phyloP scores from a whole-genome alignment of 2,329 filamentous ascomycete species.

The Colletotrichum sp. region DNA sequence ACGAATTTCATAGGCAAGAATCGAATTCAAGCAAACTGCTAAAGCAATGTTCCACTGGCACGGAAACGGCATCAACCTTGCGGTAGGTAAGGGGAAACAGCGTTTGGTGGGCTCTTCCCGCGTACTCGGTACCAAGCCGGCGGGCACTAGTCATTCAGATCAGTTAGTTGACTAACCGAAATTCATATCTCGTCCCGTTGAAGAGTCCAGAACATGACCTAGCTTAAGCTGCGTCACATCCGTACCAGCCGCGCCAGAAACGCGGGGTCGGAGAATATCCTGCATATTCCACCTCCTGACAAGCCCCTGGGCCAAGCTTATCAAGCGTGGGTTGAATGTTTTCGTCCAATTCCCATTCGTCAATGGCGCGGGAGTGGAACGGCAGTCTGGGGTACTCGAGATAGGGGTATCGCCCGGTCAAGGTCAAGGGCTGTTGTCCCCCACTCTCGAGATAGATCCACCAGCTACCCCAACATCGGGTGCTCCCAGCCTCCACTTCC shows the following conservation, averaged over 20 bases:
- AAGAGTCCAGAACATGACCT: background rate
- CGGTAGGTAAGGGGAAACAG: background rate
- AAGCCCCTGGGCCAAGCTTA: background rate
- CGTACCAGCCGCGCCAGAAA: background rate
- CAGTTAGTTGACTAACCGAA: background rate
- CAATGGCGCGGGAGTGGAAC: background rate
- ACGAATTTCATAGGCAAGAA: fast-evolving
- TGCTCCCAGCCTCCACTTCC: background rate
- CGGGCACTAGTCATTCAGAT: background rate
- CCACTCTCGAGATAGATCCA: background rate
- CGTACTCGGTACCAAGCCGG: background rate
- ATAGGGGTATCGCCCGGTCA: background rate
- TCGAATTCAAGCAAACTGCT: background rate
- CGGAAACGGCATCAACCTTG: background rate
- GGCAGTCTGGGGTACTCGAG: background rate
- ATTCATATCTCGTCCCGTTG: background rate
- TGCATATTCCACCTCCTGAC: background rate
- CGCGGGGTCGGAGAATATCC: background rate
- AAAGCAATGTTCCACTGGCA: background rate
- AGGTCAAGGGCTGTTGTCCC: background rate
- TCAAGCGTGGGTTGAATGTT: background rate
- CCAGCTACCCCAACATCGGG: background rate
- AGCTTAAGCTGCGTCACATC: background rate
- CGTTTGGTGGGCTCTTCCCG: background rate
- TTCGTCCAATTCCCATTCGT: background rate